A percentile compares a stretch with the other conserved stretches of the same genome.
phyloP scores from a whole-genome alignment of 805 yeast genomes.

The Candida montana region DNA sequence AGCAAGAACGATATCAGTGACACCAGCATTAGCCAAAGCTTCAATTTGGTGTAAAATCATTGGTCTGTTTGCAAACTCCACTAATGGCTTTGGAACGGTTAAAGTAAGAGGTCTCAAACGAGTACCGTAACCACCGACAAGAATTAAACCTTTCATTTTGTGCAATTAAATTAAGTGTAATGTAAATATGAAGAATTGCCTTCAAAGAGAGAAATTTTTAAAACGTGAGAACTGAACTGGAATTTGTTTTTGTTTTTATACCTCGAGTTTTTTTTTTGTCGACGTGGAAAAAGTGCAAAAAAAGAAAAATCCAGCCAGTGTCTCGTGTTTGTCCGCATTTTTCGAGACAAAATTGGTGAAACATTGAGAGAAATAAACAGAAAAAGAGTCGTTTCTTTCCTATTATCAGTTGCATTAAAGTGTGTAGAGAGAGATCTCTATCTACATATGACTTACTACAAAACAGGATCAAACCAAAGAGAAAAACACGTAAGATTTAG shows the following conservation, averaged over 20 bases:
- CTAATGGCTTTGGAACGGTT: constrained; percentile 93
- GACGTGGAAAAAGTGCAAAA: constrained; percentile 1
- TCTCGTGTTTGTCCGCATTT: constrained; percentile 1
- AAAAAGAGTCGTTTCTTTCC: background rate
- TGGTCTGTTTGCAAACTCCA: constrained; percentile 98
- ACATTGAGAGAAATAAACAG: background rate
- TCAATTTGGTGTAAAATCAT: constrained; percentile 98
- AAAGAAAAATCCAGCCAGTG: background rate
- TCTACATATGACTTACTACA: too few relatives aligned
- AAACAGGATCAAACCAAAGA: too few relatives aligned
- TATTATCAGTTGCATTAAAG: too few relatives aligned
- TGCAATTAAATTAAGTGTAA: constrained; percentile 11
- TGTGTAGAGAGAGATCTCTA: too few relatives aligned
- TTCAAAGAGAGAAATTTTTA: constrained; percentile 4
- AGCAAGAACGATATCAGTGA: constrained; percentile 96
- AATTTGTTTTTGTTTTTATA: constrained; percentile 8
- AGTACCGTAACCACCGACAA: constrained; percentile 99
- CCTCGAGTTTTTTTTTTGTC: constrained; percentile 1
- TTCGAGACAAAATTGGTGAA: too few relatives aligned
- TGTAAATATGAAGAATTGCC: constrained; percentile 8
- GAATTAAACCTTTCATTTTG: constrained; percentile 92
- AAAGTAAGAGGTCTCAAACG: constrained; percentile 98
- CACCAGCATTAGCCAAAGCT: constrained; percentile 97
- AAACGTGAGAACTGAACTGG: constrained; percentile 1
- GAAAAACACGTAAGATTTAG: too few relatives aligned